A percentile compares a stretch with the other conserved stretches of the same genome.
Conservation (phyloP, 345 rosid genomes). For the Corchorus olitorius region DNA sequence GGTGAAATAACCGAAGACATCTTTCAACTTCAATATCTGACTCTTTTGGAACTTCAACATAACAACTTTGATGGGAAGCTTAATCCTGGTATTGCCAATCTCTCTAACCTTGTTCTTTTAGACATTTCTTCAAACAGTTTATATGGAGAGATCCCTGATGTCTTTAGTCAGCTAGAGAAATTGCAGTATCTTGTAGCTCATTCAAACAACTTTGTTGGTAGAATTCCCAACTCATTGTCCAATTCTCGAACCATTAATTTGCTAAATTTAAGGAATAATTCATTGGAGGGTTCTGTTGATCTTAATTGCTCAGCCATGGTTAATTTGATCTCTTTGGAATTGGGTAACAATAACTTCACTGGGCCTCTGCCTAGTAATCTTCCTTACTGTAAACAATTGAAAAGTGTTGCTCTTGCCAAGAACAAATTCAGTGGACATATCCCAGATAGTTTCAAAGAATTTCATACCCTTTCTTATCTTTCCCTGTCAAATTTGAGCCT, state of each 20-base stretch:
- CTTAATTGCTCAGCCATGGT: constrained; percentile 63
- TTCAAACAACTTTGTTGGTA: constrained; percentile 51
- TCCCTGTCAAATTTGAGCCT: constrained; percentile 61
- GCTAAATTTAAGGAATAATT: constrained; percentile 70
- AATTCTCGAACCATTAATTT: constrained; percentile 45
- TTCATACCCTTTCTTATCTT: constrained; percentile 59
- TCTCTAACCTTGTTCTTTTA: constrained; percentile 47
- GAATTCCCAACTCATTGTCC: constrained; percentile 56
- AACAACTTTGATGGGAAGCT: constrained; percentile 58
- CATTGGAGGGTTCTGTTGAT: constrained; percentile 46
- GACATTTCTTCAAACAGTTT: constrained; percentile 54
- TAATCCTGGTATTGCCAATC: constrained; percentile 36
- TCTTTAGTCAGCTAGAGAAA: constrained; percentile 36
- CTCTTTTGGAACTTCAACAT: constrained; percentile 46
- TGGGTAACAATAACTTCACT: constrained; percentile 50
- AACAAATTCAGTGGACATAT: constrained; percentile 58
- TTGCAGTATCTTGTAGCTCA: constrained; percentile 44
- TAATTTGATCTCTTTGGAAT: constrained; percentile 54
- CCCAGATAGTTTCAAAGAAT: constrained; percentile 56
- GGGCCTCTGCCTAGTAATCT: constrained; percentile 56
- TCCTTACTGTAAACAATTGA: constrained; percentile 50
- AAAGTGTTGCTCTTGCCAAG: constrained; percentile 61
- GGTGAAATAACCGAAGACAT: constrained; percentile 51
- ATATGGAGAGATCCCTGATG: constrained; percentile 59
- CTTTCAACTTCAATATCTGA: constrained; percentile 44